Conservation (phyloP, 306 rosid species). For the Casuarina cunninghamiana region DNA sequence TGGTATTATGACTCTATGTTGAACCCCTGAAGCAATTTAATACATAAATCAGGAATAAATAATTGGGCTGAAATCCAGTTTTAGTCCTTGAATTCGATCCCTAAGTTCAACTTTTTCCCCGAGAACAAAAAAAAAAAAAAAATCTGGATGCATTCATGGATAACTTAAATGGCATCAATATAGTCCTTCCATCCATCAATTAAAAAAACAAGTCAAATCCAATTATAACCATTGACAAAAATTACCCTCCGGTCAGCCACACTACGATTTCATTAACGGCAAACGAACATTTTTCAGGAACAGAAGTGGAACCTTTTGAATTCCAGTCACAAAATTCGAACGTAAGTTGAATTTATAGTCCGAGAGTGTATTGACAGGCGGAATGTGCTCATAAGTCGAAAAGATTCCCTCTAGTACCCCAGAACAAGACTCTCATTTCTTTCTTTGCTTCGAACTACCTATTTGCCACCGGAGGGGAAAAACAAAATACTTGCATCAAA, state of each 20-base stretch:
- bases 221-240: not conserved
- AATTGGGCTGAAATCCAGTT: not conserved
- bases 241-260: not conserved
- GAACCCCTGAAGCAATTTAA: conserved; percentile 36
- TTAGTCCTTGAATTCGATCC: not conserved
- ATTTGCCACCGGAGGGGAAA: not conserved
- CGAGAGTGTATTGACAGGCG: not conserved
- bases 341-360: not conserved
- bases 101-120: not conserved
- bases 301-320: not conserved
- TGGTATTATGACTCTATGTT: conserved; percentile 45
- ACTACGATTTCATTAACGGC: not conserved
- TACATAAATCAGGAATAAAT: conserved; percentile 7
- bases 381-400: not conserved
- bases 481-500: not conserved
- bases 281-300: not conserved
- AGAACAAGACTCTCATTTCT: not conserved
- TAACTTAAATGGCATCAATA: not conserved
- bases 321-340: not conserved
- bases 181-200: not conserved
- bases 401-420: not conserved
- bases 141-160: not conserved
- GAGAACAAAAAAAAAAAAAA: conserved; percentile 19
- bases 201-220: not conserved
- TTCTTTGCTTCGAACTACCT: not conserved